Evolutionary conservation across 2,329 filamentous ascomycete genomes (phyloP).

Genomic region (Alternaria conjuncta): DNA sequence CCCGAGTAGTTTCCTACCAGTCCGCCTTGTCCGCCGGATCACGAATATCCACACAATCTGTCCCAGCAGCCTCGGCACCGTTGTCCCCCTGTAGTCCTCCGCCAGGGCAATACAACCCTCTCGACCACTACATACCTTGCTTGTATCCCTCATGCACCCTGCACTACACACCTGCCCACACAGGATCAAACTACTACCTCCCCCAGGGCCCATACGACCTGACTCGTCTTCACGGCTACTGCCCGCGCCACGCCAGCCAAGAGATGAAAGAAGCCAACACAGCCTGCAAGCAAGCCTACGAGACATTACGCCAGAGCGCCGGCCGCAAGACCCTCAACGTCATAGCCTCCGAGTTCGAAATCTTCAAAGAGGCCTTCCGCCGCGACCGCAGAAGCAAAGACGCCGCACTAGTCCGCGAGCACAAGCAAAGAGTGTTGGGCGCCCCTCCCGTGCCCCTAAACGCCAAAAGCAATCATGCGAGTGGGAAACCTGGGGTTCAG

Average conservation of each 20-base stretch:
- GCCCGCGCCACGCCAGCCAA: conserved; percentile 32
- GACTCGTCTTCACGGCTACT: conserved; percentile 34
- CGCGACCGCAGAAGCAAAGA: conserved; percentile 19
- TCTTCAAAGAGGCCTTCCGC: conserved; percentile 22
- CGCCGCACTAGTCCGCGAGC: conserved; percentile 13
- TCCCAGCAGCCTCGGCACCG: conserved; percentile 19
- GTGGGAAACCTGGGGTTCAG: neutral
- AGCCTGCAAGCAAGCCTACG: conserved; percentile 33
- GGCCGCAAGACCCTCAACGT: conserved; percentile 39
- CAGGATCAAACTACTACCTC: conserved; percentile 38
- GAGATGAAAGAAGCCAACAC: conserved; percentile 37
- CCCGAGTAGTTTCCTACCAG: conserved; percentile 29
- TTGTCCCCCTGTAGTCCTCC: conserved; percentile 4
- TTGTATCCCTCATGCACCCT: conserved; percentile 28
- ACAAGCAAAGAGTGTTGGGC: conserved; percentile 23
- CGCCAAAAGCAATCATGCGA: neutral
- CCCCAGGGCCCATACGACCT: conserved; percentile 37
- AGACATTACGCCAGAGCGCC: conserved; percentile 40
- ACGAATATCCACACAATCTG: conserved; percentile 21
- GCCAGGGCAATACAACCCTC: conserved; percentile 35
- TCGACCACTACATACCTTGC: conserved; percentile 43
- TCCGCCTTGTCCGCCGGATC: conserved; percentile 21
- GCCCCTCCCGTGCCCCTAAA: neutral
- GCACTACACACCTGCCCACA: conserved; percentile 31
- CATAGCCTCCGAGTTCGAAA: conserved; percentile 39